Conservation (phyloP, 1,284 basidiomycete genomes). For the Irpex sp. region DNA sequence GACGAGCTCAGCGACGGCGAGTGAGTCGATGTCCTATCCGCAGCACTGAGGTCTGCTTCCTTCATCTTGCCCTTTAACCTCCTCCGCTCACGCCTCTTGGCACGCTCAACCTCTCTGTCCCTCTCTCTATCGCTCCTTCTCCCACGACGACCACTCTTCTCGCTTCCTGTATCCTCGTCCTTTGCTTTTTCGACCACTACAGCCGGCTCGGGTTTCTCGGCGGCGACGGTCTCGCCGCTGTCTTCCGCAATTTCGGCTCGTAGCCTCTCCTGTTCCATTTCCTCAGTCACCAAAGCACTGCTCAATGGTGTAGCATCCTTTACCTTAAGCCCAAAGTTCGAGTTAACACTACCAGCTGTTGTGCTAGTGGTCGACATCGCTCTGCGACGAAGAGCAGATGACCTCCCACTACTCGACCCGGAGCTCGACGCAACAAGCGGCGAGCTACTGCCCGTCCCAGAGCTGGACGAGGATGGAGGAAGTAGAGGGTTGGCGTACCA, state of each 20-base stretch:
- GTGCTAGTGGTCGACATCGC: background rate
- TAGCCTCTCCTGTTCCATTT: conserved; percentile 4
- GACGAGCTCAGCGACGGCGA: conserved; percentile 2
- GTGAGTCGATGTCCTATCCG: background rate
- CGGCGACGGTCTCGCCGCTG: background rate
- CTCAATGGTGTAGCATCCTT: background rate
- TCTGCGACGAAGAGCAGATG: background rate
- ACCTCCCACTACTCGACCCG: background rate
- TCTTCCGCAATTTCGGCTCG: background rate
- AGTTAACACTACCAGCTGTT: background rate
- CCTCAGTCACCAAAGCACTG: background rate
- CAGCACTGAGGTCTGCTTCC: background rate
- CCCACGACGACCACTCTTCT: conserved; percentile 9
- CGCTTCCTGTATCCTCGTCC: conserved; percentile 3
- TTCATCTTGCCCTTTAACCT: conserved; percentile 2
- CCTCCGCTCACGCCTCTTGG: conserved; percentile 6
- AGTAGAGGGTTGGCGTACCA: conserved; percentile 20
- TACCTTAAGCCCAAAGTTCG: background rate
- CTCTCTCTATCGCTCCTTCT: conserved; percentile 14
- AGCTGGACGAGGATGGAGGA: conserved; percentile 16
- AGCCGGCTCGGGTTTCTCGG: background rate
- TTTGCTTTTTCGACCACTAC: background rate
- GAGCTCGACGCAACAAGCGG: background rate
- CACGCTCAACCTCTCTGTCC: conserved; percentile 5
- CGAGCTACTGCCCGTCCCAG: conserved; percentile 6